Conservation (phyloP, 1,284 basidiomycete genomes). For the Kalmanozyma brasiliensis region DNA sequence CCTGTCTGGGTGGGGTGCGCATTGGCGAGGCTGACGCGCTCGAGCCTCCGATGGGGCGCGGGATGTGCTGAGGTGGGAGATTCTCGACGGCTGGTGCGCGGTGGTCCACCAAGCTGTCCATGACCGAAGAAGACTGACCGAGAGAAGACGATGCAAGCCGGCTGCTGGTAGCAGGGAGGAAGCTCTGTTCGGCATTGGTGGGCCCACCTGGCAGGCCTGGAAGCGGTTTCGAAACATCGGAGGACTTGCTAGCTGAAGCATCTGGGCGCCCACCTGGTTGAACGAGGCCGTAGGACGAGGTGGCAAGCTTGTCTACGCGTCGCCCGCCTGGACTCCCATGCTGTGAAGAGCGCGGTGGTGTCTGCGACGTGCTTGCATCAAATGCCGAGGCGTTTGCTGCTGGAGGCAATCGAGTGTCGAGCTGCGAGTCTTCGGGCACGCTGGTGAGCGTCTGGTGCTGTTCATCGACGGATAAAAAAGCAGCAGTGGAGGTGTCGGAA, state of each 20-base stretch:
- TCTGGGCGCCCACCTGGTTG: constrained; percentile 40
- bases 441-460: constrained; percentile 40
- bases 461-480: constrained; percentile 17
- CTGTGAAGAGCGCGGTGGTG: constrained; percentile 7
- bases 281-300: constrained; percentile 37
- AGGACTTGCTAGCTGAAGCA: constrained; percentile 10
- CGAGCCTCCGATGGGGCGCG: constrained; percentile 33
- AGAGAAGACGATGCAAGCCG: constrained; percentile 5
- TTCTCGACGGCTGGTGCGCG: constrained; percentile 15
- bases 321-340: constrained; percentile 16
- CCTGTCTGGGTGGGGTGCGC: constrained; percentile 31
- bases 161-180: constrained; percentile 20
- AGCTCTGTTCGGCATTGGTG: constrained; percentile 35
- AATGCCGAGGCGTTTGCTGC: constrained; percentile 9
- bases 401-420: constrained; percentile 22
- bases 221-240: constrained; percentile 44
- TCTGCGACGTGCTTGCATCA: constrained; percentile 13
- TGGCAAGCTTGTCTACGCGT: constrained; percentile 24
- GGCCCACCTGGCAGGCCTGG: constrained; percentile 36
- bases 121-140: constrained; percentile 1
- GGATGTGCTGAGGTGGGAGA: constrained; percentile 57
- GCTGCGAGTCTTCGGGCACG: constrained; percentile 55
- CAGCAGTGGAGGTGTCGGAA: constrained; percentile 22
- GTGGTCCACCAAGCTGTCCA: constrained; percentile 14
- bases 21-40: constrained; percentile 14